These are phyloP conservation scores for Arabidopsis suecica DNA, from an alignment of 345 rosid genomes.

Conservation along the genomic window DNA sequence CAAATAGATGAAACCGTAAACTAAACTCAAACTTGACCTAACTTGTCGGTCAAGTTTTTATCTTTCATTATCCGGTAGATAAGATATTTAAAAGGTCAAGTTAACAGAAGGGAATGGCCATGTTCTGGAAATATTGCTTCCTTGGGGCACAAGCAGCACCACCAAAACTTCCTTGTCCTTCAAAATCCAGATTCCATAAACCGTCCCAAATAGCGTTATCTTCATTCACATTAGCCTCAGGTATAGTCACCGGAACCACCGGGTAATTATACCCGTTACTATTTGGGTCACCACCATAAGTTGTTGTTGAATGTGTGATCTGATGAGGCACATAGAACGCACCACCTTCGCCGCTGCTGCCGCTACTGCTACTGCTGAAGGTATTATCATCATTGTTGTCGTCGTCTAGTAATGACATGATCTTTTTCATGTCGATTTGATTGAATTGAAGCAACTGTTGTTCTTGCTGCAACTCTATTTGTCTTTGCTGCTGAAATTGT, in stretches of 20 bases:
- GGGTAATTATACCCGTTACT: conserved; percentile 37
- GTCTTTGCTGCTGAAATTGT: conserved; percentile 71
- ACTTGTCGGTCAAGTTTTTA: conserved; percentile 33
- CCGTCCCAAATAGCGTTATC: conserved; percentile 73
- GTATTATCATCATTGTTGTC: conserved; percentile 29
- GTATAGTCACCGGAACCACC: conserved; percentile 28
- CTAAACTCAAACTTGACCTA: conserved; percentile 42
- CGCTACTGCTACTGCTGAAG: conserved; percentile 39
- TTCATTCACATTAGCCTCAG: conserved; percentile 44
- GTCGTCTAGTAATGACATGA: conserved; percentile 64
- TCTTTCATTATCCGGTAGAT: conserved; percentile 15
- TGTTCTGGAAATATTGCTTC: conserved; percentile 52
- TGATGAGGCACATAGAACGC: conserved; percentile 53
- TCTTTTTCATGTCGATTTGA: conserved; percentile 64
- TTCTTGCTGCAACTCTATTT: conserved; percentile 50
- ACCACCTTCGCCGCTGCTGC: conserved; percentile 25
- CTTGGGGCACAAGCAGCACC: conserved; percentile 46
- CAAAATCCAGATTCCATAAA: conserved; percentile 71
- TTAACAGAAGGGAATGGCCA: conserved; percentile 58
- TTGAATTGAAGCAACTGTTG: conserved; percentile 58
- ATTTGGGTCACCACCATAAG: conserved; percentile 41
- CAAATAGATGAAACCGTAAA: conserved; percentile 4
- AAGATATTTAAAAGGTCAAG: conserved; percentile 22
- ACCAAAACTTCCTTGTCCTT: conserved; percentile 56
- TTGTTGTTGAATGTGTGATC: conserved; percentile 47